Percentiles rank a stretch among this genome's conserved stretches.
phyloP scores from a whole-genome alignment of 129 eudicot species.

The Arctium minus region DNA sequence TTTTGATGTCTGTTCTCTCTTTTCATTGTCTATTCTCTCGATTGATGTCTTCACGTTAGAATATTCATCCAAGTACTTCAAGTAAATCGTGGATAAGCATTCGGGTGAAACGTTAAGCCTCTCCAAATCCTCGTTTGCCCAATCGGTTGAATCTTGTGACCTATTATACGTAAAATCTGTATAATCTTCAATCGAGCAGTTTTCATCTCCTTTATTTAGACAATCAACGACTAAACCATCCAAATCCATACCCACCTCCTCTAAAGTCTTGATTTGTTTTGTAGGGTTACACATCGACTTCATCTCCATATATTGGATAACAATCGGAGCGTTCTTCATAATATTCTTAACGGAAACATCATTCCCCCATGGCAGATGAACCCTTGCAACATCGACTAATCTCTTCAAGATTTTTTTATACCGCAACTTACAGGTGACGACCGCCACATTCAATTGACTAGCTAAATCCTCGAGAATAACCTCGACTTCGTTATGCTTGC shows the following conservation, averaged over 20 bases:
- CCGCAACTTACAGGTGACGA: conserved; percentile 34
- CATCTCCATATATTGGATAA: conserved; percentile 75
- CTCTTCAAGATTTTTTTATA: conserved; percentile 63
- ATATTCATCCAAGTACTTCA: conserved; percentile 37
- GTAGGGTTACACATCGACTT: conserved; percentile 46
- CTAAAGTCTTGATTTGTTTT: conserved; percentile 15
- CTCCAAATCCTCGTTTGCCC: conserved; percentile 28
- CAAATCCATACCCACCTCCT: conserved; percentile 30
- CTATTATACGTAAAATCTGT: conserved; percentile 22
- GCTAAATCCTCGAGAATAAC: conserved; percentile 67
- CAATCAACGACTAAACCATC: conserved; percentile 41
- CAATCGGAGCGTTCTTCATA: conserved; percentile 58
- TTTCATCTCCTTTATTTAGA: conserved; percentile 24
- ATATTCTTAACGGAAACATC: conserved; percentile 71
- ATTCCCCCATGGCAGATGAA: conserved; percentile 72
- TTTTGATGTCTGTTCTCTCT: no score
- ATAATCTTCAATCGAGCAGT: background rate
- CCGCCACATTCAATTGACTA: conserved; percentile 34
- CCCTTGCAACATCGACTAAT: conserved; percentile 65
- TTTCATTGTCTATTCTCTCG: background rate
- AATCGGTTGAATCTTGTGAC: background rate
- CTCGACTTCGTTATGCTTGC: conserved; percentile 36
- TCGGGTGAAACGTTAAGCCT: conserved; percentile 44
- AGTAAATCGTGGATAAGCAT: conserved; percentile 45
- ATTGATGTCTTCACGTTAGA: conserved; percentile 19